phyloP scores from a whole-genome alignment of 2,329 filamentous ascomycete species.

The Rhynchosporium agropyri region DNA sequence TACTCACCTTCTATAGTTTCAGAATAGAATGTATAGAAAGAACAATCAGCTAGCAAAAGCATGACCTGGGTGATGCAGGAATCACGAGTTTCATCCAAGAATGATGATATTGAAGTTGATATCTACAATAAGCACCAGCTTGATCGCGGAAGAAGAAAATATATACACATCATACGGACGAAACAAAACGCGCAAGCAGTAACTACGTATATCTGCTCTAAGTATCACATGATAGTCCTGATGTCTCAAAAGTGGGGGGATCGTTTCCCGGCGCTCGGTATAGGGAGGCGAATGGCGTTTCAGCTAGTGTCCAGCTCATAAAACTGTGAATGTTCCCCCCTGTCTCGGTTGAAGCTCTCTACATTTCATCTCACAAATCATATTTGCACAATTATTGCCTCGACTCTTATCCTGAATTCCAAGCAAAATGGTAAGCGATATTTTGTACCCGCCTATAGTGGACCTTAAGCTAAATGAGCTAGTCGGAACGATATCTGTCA shows the following conservation, averaged over 20 bases:
- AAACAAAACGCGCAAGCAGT: not conserved
- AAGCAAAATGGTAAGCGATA: conserved; percentile 11
- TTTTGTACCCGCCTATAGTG: not conserved
- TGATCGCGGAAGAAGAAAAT: too few species aligned
- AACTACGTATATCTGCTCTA: not conserved
- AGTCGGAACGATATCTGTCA: conserved; percentile 23
- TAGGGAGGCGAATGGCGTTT: not conserved
- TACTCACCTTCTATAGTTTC: too few species aligned
- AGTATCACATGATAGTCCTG: conserved; percentile 1
- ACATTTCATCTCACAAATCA: not conserved
- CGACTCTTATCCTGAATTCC: not conserved
- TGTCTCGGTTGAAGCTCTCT: not conserved
- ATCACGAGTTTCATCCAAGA: too few species aligned
- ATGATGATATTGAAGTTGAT: too few species aligned
- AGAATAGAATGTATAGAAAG: too few species aligned
- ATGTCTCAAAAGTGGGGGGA: conserved; percentile 2
- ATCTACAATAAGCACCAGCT: too few species aligned
- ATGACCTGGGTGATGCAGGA: too few species aligned
- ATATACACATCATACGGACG: too few species aligned
- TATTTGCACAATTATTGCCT: not conserved
- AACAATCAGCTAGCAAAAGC: too few species aligned
- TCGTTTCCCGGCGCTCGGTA: conserved; percentile 1
- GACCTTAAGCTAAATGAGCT: not conserved
- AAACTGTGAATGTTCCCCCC: not conserved
- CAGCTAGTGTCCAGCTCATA: not conserved